Evolutionary conservation across 176 grass and related monocot genomes (phyloP).

Genomic region (Cenchrus fungigraminus): DNA sequence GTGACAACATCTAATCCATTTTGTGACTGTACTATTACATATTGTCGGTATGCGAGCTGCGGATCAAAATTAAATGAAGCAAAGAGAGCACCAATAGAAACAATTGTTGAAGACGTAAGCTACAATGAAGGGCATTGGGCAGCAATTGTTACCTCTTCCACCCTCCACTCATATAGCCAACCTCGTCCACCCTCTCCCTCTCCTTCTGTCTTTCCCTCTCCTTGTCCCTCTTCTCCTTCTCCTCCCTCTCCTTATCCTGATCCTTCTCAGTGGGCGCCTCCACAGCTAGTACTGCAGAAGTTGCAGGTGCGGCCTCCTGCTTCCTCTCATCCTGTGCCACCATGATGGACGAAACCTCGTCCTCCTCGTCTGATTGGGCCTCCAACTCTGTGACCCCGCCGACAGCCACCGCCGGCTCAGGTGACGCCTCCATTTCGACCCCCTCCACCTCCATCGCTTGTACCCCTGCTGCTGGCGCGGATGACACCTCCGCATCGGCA

Average conservation of each 20-base stretch:
- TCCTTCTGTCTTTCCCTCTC: constrained; percentile 45
- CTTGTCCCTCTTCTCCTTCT: constrained; percentile 22
- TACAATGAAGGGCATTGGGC: background rate
- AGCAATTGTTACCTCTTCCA: constrained; percentile 85
- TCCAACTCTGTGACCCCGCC: constrained; percentile 2
- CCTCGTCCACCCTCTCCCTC: constrained; percentile 58
- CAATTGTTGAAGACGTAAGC: background rate
- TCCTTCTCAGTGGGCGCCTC: constrained; percentile 31
- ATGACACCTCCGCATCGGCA: constrained; percentile 33
- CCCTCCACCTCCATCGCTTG: constrained; percentile 26
- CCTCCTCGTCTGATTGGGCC: background rate
- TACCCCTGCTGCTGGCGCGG: background rate
- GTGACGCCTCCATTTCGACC: constrained; percentile 26
- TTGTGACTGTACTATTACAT: background rate
- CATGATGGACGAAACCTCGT: constrained; percentile 15
- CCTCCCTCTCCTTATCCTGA: constrained; percentile 31
- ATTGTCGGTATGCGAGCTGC: background rate
- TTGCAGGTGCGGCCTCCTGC: background rate
- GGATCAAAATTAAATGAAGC: constrained; percentile 23
- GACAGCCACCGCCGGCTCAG: constrained; percentile 23
- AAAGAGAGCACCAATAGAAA: background rate
- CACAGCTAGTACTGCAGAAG: background rate
- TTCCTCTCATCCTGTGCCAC: background rate
- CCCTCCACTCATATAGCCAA: constrained; percentile 84
- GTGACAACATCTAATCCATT: background rate